Conservation (phyloP, 1,284 basidiomycete species). For the Pascua sp. region DNA sequence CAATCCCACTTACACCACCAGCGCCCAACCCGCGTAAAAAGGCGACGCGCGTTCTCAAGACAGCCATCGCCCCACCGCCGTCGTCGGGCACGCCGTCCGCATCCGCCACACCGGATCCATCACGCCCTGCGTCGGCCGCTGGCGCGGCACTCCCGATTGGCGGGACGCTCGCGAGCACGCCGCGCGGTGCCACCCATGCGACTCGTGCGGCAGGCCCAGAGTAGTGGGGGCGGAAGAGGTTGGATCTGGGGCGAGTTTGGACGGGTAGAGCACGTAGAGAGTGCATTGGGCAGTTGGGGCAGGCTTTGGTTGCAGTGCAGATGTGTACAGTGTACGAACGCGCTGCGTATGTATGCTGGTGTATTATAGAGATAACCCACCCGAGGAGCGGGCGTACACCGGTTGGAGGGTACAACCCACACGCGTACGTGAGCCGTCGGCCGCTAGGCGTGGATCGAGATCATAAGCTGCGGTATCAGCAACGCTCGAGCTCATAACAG, state of each 20-base stretch:
- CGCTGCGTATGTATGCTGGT: no score
- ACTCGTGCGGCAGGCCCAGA: neutral
- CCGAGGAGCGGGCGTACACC: no score
- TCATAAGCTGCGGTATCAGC: constrained; percentile 30
- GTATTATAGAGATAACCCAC: no score
- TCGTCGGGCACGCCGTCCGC: constrained; percentile 4
- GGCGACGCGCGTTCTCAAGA: constrained; percentile 48
- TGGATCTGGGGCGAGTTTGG: no score
- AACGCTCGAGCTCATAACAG: neutral
- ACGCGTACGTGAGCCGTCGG: no score
- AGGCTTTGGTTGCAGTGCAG: no score
- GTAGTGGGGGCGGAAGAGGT: no score
- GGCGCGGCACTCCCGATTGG: constrained; percentile 23
- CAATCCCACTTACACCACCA: constrained; percentile 12
- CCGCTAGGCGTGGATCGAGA: constrained; percentile 37
- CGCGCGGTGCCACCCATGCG: constrained; percentile 7
- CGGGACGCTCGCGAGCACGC: constrained; percentile 27
- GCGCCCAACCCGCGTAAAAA: constrained; percentile 51
- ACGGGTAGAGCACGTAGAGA: no score
- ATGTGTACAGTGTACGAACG: no score
- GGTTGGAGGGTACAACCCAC: no score
- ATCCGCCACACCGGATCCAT: constrained; percentile 16
- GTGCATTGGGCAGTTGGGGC: no score
- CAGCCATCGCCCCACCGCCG: constrained; percentile 46
- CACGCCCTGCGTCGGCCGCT: constrained; percentile 17